Percentiles rank a stretch among this genome's conserved stretches.
Evolutionary conservation across 352 stramenopile species (phyloP).

Genomic region (Globisporangium uncinulatum): DNA sequence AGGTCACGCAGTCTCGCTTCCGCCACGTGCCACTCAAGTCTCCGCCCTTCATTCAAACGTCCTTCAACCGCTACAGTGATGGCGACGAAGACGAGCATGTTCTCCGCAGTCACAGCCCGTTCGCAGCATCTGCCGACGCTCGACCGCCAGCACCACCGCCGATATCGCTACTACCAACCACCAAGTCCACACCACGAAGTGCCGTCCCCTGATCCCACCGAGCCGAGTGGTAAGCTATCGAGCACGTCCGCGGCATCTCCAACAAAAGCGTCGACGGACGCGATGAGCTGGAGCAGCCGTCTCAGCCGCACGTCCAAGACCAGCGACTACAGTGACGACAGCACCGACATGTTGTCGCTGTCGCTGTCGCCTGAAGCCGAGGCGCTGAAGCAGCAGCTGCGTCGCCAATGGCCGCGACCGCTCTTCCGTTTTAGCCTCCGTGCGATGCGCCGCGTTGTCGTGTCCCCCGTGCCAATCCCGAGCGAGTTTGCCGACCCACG

Average conservation of each 20-base stretch:
- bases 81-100: too few species aligned
- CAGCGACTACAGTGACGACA: not conserved
- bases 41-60: too few species aligned
- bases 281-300: not conserved
- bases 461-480: conserved; percentile 38
- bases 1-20: too few species aligned
- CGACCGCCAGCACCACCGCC: too few species aligned
- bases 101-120: too few species aligned
- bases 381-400: conserved; percentile 14
- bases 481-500: conserved; percentile 22
- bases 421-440: conserved; percentile 32
- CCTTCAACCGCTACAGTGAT: too few species aligned
- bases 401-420: conserved; percentile 12
- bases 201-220: too few species aligned
- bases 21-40: too few species aligned
- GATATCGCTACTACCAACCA: too few species aligned
- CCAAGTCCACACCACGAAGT: too few species aligned
- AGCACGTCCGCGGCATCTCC: not conserved
- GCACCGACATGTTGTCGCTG: not conserved
- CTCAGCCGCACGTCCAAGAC: not conserved
- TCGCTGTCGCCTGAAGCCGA: conserved; percentile 10
- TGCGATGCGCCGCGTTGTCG: conserved; percentile 29
- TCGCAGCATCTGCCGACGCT: too few species aligned
- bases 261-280: not conserved
- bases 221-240: not conserved